A percentile compares a stretch with the other conserved stretches of the same genome.
These are phyloP conservation scores for Flaveria floridana DNA, from an alignment of 140 eudicot species.

Conservation along the genomic window DNA sequence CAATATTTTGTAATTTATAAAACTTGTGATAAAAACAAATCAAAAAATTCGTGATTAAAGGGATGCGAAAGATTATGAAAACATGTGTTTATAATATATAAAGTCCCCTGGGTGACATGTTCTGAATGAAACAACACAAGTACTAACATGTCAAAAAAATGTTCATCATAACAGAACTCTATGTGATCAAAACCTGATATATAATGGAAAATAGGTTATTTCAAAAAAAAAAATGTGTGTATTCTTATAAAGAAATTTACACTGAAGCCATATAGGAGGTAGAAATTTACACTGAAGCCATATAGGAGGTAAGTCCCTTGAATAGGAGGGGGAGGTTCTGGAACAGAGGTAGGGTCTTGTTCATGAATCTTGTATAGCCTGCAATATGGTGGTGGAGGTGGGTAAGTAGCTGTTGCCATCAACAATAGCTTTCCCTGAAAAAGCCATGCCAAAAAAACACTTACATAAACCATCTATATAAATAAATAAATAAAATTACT, in stretches of 20 bases:
- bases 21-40: background rate
- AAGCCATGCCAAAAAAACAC: background rate
- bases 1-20: background rate
- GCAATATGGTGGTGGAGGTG: constrained; percentile 89
- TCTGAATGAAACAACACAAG: constrained; percentile 14
- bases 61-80: constrained; percentile 5
- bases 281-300: constrained; percentile 67
- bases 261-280: constrained; percentile 70
- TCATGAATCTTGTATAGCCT: constrained; percentile 70
- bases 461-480: background rate
- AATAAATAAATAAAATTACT: background rate
- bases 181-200: constrained; percentile 16
- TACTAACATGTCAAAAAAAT: background rate
- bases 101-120: background rate
- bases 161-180: background rate
- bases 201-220: background rate
- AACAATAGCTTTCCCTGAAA: constrained; percentile 22
- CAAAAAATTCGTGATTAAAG: background rate
- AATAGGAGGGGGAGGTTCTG: constrained; percentile 84
- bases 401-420: constrained; percentile 93
- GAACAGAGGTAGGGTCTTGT: constrained; percentile 60
- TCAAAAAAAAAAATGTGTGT: background rate
- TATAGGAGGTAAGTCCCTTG: constrained; percentile 66
- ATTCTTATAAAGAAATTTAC: constrained; percentile 35
- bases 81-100: background rate